Evolutionary conservation across 2,329 filamentous ascomycete genomes (phyloP).

Genomic region (Pseudovirgaria hyperparasitica): DNA sequence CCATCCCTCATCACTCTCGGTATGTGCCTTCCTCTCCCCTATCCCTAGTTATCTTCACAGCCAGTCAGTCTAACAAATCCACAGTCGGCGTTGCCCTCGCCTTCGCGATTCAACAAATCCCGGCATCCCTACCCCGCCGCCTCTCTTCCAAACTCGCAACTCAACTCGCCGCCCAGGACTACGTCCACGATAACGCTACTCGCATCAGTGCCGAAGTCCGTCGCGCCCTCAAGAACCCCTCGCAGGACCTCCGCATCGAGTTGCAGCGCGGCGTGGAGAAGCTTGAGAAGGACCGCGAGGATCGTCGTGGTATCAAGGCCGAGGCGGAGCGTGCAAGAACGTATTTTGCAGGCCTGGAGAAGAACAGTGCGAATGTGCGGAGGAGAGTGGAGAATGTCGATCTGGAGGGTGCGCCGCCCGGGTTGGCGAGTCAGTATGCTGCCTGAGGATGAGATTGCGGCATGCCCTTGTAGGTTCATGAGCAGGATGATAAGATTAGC

Average conservation of each 20-base stretch:
- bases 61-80: constrained; percentile 3
- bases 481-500: no score
- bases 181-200: constrained; percentile 75
- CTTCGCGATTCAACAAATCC: constrained; percentile 79
- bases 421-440: constrained; percentile 24
- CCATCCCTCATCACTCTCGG: constrained; percentile 68
- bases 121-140: constrained; percentile 74
- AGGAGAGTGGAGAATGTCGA: constrained; percentile 38
- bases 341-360: constrained; percentile 79
- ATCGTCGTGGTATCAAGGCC: constrained; percentile 65
- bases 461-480: no score
- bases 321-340: constrained; percentile 82
- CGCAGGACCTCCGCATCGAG: constrained; percentile 71
- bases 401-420: constrained; percentile 37
- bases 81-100: constrained; percentile 60
- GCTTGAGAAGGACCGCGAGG: constrained; percentile 62
- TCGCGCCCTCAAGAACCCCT: constrained; percentile 76
- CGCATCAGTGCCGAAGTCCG: constrained; percentile 80
- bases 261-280: constrained; percentile 79
- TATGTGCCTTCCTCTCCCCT: constrained; percentile 36
- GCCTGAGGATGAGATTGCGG: no score
- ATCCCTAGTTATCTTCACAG: constrained; percentile 1
- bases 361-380: constrained; percentile 40
- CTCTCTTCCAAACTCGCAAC: constrained; percentile 73
- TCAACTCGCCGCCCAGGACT: constrained; percentile 73